Conservation (phyloP, 495 filamentous ascomycete species). For the Trichocladium antarcticum region DNA sequence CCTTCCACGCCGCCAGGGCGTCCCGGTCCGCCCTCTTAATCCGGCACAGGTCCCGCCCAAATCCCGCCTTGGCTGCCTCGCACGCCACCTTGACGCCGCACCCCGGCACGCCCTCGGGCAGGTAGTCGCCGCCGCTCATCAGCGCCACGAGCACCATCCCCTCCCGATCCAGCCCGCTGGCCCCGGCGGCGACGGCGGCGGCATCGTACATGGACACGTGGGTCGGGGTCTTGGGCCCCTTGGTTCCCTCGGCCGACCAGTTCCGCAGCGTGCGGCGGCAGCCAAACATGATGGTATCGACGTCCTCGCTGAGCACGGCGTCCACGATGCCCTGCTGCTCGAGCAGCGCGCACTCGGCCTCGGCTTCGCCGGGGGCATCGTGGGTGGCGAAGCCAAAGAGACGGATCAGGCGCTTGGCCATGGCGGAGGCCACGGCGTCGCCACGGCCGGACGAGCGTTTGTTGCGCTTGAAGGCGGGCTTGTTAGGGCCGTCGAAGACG, state of each 20-base stretch:
- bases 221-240: slow-evolving; percentile 56
- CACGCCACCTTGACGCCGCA: slow-evolving; percentile 82
- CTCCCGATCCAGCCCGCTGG: slow-evolving; percentile 55
- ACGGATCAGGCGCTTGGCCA: slow-evolving; percentile 68
- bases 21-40: slow-evolving; percentile 40
- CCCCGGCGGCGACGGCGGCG: slow-evolving; percentile 39
- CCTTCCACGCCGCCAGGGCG: slow-evolving; percentile 59
- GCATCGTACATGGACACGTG: slow-evolving; percentile 72
- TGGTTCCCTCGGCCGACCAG: slow-evolving; percentile 64
- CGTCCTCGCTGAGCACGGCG: slow-evolving; percentile 92
- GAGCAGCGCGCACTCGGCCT: slow-evolving; percentile 87
- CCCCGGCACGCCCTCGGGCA: slow-evolving; percentile 75
- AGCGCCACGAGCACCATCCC: slow-evolving; percentile 93
- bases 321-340: slow-evolving; percentile 82
- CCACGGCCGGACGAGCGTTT: slow-evolving; percentile 46
- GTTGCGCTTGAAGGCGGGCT: slow-evolving; percentile 84
- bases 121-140: slow-evolving; percentile 93
- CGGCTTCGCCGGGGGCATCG: slow-evolving; percentile 87
- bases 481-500: slow-evolving; percentile 87
- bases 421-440: slow-evolving; percentile 42
- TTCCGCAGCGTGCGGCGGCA: slow-evolving; percentile 65
- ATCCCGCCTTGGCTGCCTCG: slow-evolving; percentile 81
- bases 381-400: slow-evolving; percentile 78
- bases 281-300: slow-evolving; percentile 97
- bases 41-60: slow-evolving; percentile 64